Conservation (phyloP, 2,329 filamentous ascomycete genomes). For the Balansia obtecta region DNA sequence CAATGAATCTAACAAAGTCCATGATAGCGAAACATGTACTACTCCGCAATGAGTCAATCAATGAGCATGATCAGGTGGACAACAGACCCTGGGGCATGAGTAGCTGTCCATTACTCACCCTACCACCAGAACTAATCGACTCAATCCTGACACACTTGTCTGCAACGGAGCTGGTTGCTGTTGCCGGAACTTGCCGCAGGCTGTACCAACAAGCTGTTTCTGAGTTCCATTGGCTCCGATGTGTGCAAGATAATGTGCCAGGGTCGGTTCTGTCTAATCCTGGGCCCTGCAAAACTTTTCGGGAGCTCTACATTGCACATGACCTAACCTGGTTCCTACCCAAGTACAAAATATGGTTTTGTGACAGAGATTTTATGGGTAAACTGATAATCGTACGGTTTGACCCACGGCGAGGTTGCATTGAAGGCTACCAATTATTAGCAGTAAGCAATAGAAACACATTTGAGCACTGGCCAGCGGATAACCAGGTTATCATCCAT, state of each 20-base stretch:
- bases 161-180: slow-evolving; percentile 47
- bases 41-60: not conserved
- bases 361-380: slow-evolving; percentile 59
- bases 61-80: not conserved
- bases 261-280: slow-evolving; percentile 37
- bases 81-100: not conserved
- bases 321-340: slow-evolving; percentile 78
- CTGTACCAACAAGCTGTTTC: slow-evolving; percentile 47
- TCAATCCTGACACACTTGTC: slow-evolving; percentile 56
- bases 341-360: slow-evolving; percentile 74
- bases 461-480: slow-evolving; percentile 51
- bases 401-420: slow-evolving; percentile 57
- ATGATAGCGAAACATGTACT: not conserved
- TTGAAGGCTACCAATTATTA: slow-evolving; percentile 68
- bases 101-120: slow-evolving; percentile 29
- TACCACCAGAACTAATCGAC: slow-evolving; percentile 67
- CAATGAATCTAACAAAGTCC: not conserved
- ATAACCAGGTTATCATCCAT: slow-evolving; percentile 56
- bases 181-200: slow-evolving; percentile 48
- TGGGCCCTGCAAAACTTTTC: slow-evolving; percentile 50
- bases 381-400: slow-evolving; percentile 68
- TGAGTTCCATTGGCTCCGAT: slow-evolving; percentile 59
- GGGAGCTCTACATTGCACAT: slow-evolving; percentile 60
- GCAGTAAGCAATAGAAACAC: slow-evolving; percentile 45
- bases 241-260: slow-evolving; percentile 58